phyloP scores from a whole-genome alignment of 441 rosid genomes.

The Theobroma grandiflorum region DNA sequence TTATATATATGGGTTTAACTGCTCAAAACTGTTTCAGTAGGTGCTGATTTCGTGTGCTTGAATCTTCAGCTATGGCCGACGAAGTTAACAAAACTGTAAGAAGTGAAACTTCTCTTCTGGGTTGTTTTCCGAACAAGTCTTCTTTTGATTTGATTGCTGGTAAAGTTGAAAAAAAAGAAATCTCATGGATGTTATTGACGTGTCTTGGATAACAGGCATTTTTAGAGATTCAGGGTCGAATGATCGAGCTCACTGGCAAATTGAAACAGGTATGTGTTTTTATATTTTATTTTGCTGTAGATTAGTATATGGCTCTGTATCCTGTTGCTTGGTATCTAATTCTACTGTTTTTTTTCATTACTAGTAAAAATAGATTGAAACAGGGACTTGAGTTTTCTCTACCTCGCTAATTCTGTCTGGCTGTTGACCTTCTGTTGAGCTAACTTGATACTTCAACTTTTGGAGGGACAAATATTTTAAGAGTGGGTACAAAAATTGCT shows the following conservation, averaged over 20 bases:
- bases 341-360: neutral
- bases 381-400: neutral
- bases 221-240: constrained; percentile 87
- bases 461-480: neutral
- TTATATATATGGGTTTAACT: no score
- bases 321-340: neutral
- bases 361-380: neutral
- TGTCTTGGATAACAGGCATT: constrained; percentile 56
- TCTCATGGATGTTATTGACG: neutral
- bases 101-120: neutral
- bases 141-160: neutral
- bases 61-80: constrained; percentile 54
- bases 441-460: neutral
- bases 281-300: neutral
- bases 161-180: neutral
- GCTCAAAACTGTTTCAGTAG: neutral
- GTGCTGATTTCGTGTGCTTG: constrained; percentile 9
- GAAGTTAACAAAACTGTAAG: constrained; percentile 61
- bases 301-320: neutral
- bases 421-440: neutral
- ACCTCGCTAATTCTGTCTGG: neutral
- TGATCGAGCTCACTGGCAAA: constrained; percentile 86
- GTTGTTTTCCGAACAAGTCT: neutral
- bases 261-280: constrained; percentile 66
- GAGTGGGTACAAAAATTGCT: no score